Evolutionary conservation across 2,329 filamentous ascomycete species (phyloP).

Genomic region (Neonectria coccinea): DNA sequence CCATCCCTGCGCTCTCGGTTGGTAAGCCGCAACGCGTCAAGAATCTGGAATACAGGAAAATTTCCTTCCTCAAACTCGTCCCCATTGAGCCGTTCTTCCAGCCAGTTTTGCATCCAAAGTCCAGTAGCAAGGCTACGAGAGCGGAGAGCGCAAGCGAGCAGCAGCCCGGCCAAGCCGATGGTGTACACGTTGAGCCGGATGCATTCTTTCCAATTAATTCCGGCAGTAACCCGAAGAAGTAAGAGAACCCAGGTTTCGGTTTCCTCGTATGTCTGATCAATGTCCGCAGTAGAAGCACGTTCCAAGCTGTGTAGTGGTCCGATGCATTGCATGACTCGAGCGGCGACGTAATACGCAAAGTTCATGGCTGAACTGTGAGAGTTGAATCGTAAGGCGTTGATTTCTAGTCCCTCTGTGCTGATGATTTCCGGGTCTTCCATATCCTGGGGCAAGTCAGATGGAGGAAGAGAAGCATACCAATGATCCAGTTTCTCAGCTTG

Average conservation of each 20-base stretch:
- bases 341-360: slow-evolving; percentile 26
- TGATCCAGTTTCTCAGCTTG: slow-evolving; percentile 6
- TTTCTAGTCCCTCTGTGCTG: neutral
- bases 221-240: slow-evolving; percentile 39
- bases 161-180: slow-evolving; percentile 35
- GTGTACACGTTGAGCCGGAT: slow-evolving; percentile 38
- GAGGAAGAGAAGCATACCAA: slow-evolving; percentile 16
- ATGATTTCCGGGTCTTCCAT: neutral
- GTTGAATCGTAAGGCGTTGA: slow-evolving; percentile 14
- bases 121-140: slow-evolving; percentile 22
- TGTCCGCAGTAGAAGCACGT: neutral
- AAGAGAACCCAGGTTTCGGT: slow-evolving; percentile 30
- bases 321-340: slow-evolving; percentile 24
- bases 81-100: slow-evolving; percentile 26
- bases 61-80: slow-evolving; percentile 38
- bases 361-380: slow-evolving; percentile 28
- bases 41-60: slow-evolving; percentile 38
- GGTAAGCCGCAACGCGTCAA: slow-evolving; percentile 27
- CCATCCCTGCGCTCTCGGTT: slow-evolving; percentile 31
- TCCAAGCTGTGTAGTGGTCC: neutral
- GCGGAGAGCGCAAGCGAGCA: slow-evolving; percentile 36
- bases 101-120: slow-evolving; percentile 39
- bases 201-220: slow-evolving; percentile 41
- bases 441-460: slow-evolving; percentile 15
- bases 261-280: neutral